Percentiles rank a stretch among this genome's conserved stretches.
These are phyloP conservation scores for Panicum miliaceum DNA, from an alignment of 176 grass and related monocot species.

Conservation along the genomic window DNA sequence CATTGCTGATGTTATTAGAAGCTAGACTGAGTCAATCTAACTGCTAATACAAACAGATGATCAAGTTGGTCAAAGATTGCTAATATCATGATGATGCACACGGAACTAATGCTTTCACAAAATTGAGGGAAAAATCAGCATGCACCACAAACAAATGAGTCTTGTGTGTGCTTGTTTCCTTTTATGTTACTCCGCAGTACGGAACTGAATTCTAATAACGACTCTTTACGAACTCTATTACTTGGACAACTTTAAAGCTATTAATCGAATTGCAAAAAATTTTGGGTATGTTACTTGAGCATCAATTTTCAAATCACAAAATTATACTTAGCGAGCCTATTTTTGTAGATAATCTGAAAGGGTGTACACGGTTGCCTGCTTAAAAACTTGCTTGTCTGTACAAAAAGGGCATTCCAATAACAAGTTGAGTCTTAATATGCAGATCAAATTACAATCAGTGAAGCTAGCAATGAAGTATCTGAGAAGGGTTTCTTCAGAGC, in stretches of 20 bases:
- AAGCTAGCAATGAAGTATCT: conserved; percentile 92
- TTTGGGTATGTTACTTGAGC: neutral
- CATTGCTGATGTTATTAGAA: neutral
- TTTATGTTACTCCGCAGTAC: neutral
- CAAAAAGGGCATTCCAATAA: neutral
- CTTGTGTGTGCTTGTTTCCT: neutral
- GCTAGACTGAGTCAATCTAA: neutral
- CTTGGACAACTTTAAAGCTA: neutral
- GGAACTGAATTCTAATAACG: neutral
- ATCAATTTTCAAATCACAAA: neutral
- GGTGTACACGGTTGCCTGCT: neutral
- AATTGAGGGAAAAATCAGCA: neutral
- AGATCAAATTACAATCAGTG: conserved; percentile 88
- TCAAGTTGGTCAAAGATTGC: neutral
- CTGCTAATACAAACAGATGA: neutral
- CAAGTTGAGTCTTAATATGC: conserved; percentile 15
- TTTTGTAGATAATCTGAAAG: neutral
- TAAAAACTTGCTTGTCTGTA: neutral
- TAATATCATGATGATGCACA: neutral
- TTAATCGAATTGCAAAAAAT: neutral
- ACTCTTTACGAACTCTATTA: neutral
- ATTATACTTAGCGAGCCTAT: neutral
- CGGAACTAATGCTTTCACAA: neutral
- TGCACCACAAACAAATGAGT: neutral
- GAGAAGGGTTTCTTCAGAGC: conserved; percentile 81